Evolutionary conservation across 176 grass and related monocot genomes (phyloP), one percentile per base, ranked within the genome.

Genomic region (Calamus simplicifolius): DNA sequence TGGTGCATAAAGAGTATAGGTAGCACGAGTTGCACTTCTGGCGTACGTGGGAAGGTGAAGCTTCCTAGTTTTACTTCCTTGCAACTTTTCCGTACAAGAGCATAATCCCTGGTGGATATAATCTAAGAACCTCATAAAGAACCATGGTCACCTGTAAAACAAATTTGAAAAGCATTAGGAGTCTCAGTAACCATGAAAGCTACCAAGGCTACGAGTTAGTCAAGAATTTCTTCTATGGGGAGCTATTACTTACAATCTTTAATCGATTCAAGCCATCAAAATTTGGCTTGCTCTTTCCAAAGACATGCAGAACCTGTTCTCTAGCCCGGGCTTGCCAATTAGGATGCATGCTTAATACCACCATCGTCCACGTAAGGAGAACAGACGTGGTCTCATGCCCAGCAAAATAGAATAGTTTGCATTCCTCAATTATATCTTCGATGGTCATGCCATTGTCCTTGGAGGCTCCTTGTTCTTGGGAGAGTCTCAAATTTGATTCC

Each of bases 401-500:
- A 50, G 52, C 67, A 61, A 72, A 72, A 58, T 72, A 72, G 18
- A 72, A 72, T 61, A 72, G 35, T 16, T 52, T 61, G 16, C 21
- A 23, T 23, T 23, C 21, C 21, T 23, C 21, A 23, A 23, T 23
- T 23, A 23, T 23, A 23, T 23, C 88, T 29, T 87, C 83, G 3
- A 68, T 83, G 0, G 79, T 75, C 64, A 91, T 77, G 8, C 81
- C 78, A 35, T 69, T 38, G 10, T 23, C 21, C 21, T 48, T 77
- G 21, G 75, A 71, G 4, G 53, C 57, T 3, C 62, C 75, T 43
- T 49, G 30, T 17, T 49, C 82, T 51, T 73, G 73, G 0, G 16
- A 2, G 25, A 69, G n/a, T 5, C 48, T 62, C 70, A 29, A 25
- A 28, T 79, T 89, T 5, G 82, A 90, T 67, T 90, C 82, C 51